These are phyloP conservation scores for Xylaria nigripes DNA, from an alignment of 495 filamentous ascomycete species.

Conservation along the genomic window DNA sequence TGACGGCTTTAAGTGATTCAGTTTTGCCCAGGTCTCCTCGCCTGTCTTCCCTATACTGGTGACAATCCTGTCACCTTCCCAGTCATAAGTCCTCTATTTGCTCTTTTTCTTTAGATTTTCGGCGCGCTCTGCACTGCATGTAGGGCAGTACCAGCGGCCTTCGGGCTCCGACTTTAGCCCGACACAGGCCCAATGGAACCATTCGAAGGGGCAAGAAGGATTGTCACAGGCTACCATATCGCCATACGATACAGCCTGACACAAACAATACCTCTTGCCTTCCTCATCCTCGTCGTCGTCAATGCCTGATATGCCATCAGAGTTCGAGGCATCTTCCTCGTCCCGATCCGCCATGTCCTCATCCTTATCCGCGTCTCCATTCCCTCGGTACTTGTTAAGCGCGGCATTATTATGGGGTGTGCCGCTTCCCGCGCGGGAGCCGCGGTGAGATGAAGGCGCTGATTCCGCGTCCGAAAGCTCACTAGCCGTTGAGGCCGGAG, in stretches of 20 bases:
- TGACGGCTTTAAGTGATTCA: too few species aligned
- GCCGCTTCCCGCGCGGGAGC: conserved; percentile 35
- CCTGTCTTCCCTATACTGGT: too few species aligned
- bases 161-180: conserved; percentile 80
- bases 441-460: conserved; percentile 34
- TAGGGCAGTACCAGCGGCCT: conserved; percentile 87
- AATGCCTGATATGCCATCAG: conserved; percentile 57
- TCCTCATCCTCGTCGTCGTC: conserved; percentile 85
- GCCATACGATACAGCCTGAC: conserved; percentile 85
- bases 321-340: conserved; percentile 52
- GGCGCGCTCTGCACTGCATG: conserved; percentile 45
- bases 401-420: conserved; percentile 27
- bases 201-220: conserved; percentile 82
- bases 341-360: conserved; percentile 30
- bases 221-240: conserved; percentile 99
- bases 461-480: conserved; percentile 62
- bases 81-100: conserved; percentile 9
- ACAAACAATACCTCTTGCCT: conserved; percentile 84
- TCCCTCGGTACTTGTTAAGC: conserved; percentile 17
- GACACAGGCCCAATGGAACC: conserved; percentile 98
- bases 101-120: conserved; percentile 48
- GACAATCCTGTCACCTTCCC: neutral
- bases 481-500: conserved; percentile 47
- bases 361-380: conserved; percentile 26
- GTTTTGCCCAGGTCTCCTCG: too few species aligned